Evolutionary conservation across 2,329 filamentous ascomycete genomes (phyloP).

Genomic region (Plectosphaerella cucumerina): DNA sequence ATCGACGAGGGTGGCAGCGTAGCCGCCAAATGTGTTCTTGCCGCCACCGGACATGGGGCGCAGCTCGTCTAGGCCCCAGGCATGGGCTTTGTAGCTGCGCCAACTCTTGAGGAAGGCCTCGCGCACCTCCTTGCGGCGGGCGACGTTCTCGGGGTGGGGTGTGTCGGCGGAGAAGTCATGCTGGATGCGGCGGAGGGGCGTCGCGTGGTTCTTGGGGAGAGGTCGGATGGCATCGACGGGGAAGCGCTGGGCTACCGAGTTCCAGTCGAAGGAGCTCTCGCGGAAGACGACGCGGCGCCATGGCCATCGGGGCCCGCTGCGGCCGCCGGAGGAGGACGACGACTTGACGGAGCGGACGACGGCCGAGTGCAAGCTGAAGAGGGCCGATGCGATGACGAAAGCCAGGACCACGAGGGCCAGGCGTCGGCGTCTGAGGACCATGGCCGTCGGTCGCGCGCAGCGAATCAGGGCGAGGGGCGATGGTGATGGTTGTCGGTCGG

Average conservation of each 20-base stretch:
- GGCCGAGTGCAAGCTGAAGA: neutral
- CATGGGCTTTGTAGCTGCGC: constrained; percentile 36
- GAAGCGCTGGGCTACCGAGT: constrained; percentile 17
- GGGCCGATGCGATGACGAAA: neutral
- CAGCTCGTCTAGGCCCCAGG: constrained; percentile 43
- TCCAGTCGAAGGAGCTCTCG: constrained; percentile 26
- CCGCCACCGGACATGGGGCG: constrained; percentile 32
- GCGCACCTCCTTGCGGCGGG: constrained; percentile 24
- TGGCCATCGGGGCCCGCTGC: neutral
- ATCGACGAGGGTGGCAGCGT: constrained; percentile 42
- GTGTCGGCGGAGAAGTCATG: constrained; percentile 36
- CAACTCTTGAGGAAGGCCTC: constrained; percentile 30
- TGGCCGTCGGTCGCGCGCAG: neutral
- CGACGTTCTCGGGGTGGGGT: neutral
- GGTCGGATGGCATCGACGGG: constrained; percentile 24
- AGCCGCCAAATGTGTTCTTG: constrained; percentile 41
- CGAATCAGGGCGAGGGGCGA: no score
- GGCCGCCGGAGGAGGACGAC: neutral
- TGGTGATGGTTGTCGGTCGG: no score
- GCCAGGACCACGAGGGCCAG: neutral
- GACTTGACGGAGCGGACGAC: neutral
- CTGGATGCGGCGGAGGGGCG: constrained; percentile 34
- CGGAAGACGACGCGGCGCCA: constrained; percentile 16
- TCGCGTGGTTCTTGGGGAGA: constrained; percentile 15
- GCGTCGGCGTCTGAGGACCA: neutral